Evolutionary conservation across 768 basidiomycete genomes (phyloP).

Genomic region (Mycena sanguinolenta): DNA sequence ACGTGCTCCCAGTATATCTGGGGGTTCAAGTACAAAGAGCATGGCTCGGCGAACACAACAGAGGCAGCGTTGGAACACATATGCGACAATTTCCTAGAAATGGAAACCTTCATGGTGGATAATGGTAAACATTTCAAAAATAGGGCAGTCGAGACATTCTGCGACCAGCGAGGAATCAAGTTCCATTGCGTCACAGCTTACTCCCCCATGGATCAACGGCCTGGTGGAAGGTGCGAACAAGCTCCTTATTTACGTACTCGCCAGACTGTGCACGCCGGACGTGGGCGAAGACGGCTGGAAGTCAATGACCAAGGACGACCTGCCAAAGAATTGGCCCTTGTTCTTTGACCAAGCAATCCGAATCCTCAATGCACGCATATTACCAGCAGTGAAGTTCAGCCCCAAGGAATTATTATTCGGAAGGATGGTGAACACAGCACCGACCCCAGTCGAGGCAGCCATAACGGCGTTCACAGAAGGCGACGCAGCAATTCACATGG

Average conservation of each 20-base stretch:
- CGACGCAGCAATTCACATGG: conserved; percentile 38
- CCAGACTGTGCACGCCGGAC: conserved; percentile 6
- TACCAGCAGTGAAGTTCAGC: neutral
- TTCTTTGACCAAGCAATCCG: neutral
- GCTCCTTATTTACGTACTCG: neutral
- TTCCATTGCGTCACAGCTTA: conserved; percentile 1
- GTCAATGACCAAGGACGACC: conserved; percentile 40
- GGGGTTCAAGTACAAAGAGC: neutral
- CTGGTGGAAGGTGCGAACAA: neutral
- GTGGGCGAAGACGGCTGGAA: conserved; percentile 25
- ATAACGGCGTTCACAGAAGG: neutral
- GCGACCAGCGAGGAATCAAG: conserved; percentile 18
- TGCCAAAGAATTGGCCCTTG: neutral
- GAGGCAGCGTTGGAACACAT: neutral
- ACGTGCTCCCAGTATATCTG: neutral
- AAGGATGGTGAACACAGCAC: conserved; percentile 43
- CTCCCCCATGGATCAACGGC: neutral
- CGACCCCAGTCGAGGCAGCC: conserved; percentile 13
- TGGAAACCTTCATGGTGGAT: conserved; percentile 25
- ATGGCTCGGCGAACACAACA: neutral
- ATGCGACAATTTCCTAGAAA: conserved; percentile 1
- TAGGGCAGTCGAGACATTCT: conserved; percentile 31
- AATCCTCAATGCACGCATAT: neutral
- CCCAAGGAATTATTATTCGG: conserved; percentile 34
- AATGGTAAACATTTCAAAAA: conserved; percentile 42